These are phyloP conservation scores for Candida corydali DNA, from an alignment of 805 yeast genomes.

Conservation along the genomic window DNA sequence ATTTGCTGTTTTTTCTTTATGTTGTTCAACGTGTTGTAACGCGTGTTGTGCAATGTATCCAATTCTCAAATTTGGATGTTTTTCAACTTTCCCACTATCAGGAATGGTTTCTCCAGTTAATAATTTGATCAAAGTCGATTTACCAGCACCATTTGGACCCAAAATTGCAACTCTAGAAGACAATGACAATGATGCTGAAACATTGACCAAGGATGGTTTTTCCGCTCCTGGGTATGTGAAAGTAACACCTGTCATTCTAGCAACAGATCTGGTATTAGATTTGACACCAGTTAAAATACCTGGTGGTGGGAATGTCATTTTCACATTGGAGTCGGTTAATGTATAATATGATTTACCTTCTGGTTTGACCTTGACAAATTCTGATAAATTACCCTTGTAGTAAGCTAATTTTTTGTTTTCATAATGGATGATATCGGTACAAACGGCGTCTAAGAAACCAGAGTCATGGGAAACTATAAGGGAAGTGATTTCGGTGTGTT, in stretches of 20 bases:
- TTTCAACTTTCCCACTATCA: conserved; percentile 83
- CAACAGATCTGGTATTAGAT: conserved; percentile 91
- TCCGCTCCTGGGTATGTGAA: conserved; percentile 87
- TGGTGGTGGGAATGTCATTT: conserved; percentile 98
- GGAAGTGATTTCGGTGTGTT: conserved; percentile 85
- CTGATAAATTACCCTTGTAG: conserved; percentile 94
- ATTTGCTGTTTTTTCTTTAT: conserved; percentile 95
- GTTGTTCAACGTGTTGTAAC: conserved; percentile 93
- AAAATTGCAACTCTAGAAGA: conserved; percentile 96
- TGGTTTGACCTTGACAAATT: conserved; percentile 86
- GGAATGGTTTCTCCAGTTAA: conserved; percentile 92
- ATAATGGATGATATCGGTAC: conserved; percentile 95
- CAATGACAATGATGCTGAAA: conserved; percentile 85
- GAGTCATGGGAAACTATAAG: conserved; percentile 97
- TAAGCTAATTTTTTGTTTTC: conserved; percentile 92
- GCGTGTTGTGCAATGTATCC: conserved; percentile 99
- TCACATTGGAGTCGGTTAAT: conserved; percentile 84
- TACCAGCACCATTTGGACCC: conserved; percentile 99
- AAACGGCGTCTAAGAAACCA: conserved; percentile 90
- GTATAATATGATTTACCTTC: conserved; percentile 97
- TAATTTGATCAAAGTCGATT: conserved; percentile 89
- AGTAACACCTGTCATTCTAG: conserved; percentile 78
- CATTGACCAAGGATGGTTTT: conserved; percentile 74
- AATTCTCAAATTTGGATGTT: conserved; percentile 96
- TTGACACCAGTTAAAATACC: conserved; percentile 97